Evolutionary conservation across 2,329 filamentous ascomycete species (phyloP).

Genomic region (Neofusicoccum umdonicola): DNA sequence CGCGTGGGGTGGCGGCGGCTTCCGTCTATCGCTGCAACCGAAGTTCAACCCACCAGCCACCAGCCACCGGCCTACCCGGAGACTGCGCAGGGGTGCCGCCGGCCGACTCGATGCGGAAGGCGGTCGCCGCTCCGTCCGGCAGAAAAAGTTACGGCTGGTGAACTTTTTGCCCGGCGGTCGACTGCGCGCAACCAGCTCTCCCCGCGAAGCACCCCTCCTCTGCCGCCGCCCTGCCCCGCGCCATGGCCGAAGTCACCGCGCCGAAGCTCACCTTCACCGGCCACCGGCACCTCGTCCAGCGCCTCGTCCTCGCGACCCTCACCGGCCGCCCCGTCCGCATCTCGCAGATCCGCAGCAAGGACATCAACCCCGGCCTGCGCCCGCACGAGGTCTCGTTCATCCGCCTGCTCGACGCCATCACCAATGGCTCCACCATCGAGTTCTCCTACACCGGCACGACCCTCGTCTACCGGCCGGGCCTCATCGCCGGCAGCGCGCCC

Average conservation of each 20-base stretch:
- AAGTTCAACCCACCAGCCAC: neutral
- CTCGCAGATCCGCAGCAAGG: slow-evolving; percentile 84
- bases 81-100: neutral
- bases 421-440: slow-evolving; percentile 91
- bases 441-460: slow-evolving; percentile 96
- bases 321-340: slow-evolving; percentile 88
- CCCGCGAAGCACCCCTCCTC: neutral
- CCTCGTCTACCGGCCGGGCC: slow-evolving; percentile 83
- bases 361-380: slow-evolving; percentile 82
- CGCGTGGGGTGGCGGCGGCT: neutral
- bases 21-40: neutral
- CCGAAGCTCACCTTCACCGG: slow-evolving; percentile 71
- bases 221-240: neutral
- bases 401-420: slow-evolving; percentile 88
- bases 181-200: neutral
- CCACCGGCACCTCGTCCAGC: slow-evolving; percentile 77
- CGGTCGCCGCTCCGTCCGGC: neutral
- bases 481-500: slow-evolving; percentile 81
- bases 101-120: neutral
- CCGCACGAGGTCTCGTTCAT: slow-evolving; percentile 94
- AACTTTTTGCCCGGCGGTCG: slow-evolving; percentile 7
- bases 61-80: slow-evolving; percentile 1
- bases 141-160: neutral
- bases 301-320: slow-evolving; percentile 85
- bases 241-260: slow-evolving; percentile 28